Percentiles rank a stretch among this genome's conserved stretches.
phyloP scores from a whole-genome alignment of 768 basidiomycete species.

The Mycena alexandri region DNA sequence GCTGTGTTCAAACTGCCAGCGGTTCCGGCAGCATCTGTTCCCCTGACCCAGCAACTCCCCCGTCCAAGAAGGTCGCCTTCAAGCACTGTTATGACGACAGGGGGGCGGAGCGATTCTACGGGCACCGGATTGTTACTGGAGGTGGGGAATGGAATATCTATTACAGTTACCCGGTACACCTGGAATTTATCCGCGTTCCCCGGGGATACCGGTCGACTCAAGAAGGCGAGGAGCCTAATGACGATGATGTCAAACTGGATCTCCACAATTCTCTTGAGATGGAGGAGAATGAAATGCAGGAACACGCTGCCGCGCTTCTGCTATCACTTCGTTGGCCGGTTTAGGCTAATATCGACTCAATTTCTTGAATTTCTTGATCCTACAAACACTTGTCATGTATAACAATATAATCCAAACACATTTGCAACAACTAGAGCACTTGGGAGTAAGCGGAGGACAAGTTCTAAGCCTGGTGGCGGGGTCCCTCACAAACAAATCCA shows the following conservation, averaged over 20 bases:
- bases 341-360: no score
- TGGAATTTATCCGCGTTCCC: constrained; percentile 4
- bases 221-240: not conserved
- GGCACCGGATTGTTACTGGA: constrained; percentile 1
- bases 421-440: no score
- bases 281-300: no score
- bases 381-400: no score
- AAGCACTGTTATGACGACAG: constrained; percentile 3
- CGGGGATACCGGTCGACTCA: constrained; percentile 6
- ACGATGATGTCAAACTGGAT: constrained; percentile 2
- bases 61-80: constrained; percentile 7
- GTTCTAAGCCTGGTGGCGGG: no score
- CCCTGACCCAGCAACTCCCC: constrained; percentile 2
- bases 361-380: no score
- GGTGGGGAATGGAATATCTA: not conserved
- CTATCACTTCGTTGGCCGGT: no score
- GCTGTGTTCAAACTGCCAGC: not conserved
- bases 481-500: no score
- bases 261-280: not conserved
- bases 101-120: constrained; percentile 7
- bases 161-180: not conserved
- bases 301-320: no score
- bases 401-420: no score
- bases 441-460: no score
- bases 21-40: not conserved